phyloP scores from a whole-genome alignment of 805 yeast species.

The Danielia oregonensis region DNA sequence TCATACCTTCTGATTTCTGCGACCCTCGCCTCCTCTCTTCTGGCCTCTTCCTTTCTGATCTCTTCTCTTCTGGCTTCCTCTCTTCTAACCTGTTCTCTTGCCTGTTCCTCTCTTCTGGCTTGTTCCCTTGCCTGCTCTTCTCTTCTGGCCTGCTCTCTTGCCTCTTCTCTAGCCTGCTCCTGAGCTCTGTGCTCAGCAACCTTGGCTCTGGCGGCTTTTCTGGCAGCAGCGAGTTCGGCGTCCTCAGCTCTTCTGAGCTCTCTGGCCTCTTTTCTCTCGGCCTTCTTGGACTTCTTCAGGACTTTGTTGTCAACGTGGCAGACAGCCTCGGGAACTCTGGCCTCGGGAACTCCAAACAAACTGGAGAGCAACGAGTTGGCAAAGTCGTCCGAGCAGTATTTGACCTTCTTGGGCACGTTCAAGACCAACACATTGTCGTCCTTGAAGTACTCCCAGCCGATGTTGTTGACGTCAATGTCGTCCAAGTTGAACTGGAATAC shows the following conservation, averaged over 20 bases:
- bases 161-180: constrained; percentile 1
- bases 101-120: constrained; percentile 7
- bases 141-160: constrained; percentile 6
- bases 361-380: constrained; percentile 12
- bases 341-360: constrained; percentile 5
- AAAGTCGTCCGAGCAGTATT: constrained; percentile 14
- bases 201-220: constrained; percentile 4
- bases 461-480: constrained; percentile 28
- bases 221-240: constrained; percentile 2
- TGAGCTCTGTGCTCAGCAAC: constrained; percentile 4
- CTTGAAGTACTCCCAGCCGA: constrained; percentile 32
- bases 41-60: constrained; percentile 6
- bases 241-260: constrained; percentile 2
- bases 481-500: constrained; percentile 27
- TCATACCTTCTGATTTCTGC: constrained; percentile 2
- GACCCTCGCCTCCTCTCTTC: constrained; percentile 8
- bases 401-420: constrained; percentile 30
- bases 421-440: constrained; percentile 31
- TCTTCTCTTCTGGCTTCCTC: constrained; percentile 3
- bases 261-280: not conserved
- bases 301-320: no score
- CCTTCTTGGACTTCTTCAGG: not conserved
- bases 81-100: constrained; percentile 2
- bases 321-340: no score
- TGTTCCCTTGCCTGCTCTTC: constrained; percentile 8